Base-by-base conservation (phyloP, 345 rosid species). In the Excoecaria cochinchinensis region DNA sequence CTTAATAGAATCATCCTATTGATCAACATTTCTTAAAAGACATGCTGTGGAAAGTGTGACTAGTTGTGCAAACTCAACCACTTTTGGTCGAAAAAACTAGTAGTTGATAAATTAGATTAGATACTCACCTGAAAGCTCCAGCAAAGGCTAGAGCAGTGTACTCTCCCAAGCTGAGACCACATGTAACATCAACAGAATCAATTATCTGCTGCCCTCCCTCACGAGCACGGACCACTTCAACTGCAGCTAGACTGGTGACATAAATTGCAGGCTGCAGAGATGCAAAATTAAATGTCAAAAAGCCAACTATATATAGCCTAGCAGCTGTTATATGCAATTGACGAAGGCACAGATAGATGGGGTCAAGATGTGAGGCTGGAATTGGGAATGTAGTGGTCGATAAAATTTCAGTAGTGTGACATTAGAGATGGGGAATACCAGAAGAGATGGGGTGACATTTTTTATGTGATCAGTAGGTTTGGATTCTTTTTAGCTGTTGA, bases 101-200 rank as follows among this genome's bases (percentile, higher is more conserved):
- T n/a, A 44, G 60, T 31, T 39, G 6, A 61, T 42, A 72, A 31
- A 17, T 22, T 47, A n/a, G 42, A 12, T 16, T 15, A 42, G 40
- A 76, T 73, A 38, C 84, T 76, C 75, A 91, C 98, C 97, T 93
- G 89, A 96, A 90, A 79, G 97, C 97, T 78, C 91, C 98, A 73
- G 98, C 90, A 85, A 95, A 96, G 51, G 99, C 95, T 13, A 96
- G 86, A 66, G 99, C 98, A 76, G 98, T 90, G 77, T 96, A 96
- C 83, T 95, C 99, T 76, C 99, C 99, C 76, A 96, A 87, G 86
- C 98, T 96, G 52, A 96, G 94, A 56, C 99, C 99, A 70, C 98
- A 93, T 11, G 97, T 91, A 62, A 93, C 97, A 85, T 96, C 97
- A 77, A 89, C 90, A 15, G 98, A 91, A 84, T 92, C 91, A 76